A percentile compares a stretch with the other conserved stretches of the same genome.
These are phyloP conservation scores for Alternaria postmessia DNA, from an alignment of 2,329 filamentous ascomycete species.

Conservation along the genomic window DNA sequence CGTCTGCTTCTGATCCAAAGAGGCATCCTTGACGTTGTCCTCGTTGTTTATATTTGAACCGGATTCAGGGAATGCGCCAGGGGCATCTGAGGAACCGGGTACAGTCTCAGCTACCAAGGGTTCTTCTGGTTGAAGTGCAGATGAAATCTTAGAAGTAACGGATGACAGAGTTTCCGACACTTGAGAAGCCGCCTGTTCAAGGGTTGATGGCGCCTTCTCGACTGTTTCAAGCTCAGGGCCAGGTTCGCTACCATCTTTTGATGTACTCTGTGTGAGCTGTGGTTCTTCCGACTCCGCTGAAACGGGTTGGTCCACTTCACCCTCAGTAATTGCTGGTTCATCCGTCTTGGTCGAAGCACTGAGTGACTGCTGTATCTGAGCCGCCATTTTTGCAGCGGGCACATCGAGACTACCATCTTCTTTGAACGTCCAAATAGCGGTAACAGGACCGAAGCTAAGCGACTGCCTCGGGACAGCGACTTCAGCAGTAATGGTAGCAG, in stretches of 20 bases:
- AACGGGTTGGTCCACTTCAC: conserved; percentile 11
- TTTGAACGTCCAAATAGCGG: conserved; percentile 47
- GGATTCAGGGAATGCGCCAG: conserved; percentile 31
- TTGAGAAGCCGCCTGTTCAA: conserved; percentile 11
- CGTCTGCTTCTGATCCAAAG: conserved; percentile 16
- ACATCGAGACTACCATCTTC: conserved; percentile 46
- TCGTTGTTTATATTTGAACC: conserved; percentile 17
- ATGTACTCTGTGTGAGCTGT: conserved; percentile 8
- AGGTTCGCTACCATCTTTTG: conserved; percentile 13
- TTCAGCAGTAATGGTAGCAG: conserved; percentile 51
- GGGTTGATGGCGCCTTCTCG: not conserved
- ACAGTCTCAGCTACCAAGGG: conserved; percentile 20
- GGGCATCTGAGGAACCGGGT: conserved; percentile 27
- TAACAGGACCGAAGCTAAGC: conserved; percentile 38
- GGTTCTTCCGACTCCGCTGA: conserved; percentile 19
- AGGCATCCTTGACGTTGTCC: conserved; percentile 1
- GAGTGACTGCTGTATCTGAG: conserved; percentile 36
- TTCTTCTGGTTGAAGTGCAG: conserved; percentile 15
- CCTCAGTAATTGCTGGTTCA: conserved; percentile 13
- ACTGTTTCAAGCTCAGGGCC: conserved; percentile 8
- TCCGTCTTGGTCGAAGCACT: conserved; percentile 9
- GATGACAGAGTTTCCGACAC: conserved; percentile 6
- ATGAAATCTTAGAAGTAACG: conserved; percentile 7
- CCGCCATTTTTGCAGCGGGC: conserved; percentile 41
- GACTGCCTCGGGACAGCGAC: conserved; percentile 34